Evolutionary conservation across 805 yeast species (phyloP).

Genomic region (Lipomyces anomalus): DNA sequence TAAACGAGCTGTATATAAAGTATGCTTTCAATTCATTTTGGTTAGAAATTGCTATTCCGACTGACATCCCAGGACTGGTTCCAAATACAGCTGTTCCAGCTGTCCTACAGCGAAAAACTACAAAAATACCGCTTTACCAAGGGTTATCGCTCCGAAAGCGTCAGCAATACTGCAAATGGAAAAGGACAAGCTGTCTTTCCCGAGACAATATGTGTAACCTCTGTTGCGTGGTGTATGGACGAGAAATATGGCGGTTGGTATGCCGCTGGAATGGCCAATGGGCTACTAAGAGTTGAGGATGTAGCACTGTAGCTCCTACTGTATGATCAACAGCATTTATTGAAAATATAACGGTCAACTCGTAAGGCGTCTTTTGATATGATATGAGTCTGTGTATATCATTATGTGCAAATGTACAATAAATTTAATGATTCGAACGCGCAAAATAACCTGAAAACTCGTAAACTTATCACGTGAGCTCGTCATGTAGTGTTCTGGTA

Average conservation of each 20-base stretch:
- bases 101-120: background rate
- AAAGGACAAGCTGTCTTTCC: slow-evolving; percentile 3
- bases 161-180: background rate
- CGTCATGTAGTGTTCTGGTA: too few relatives aligned
- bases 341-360: too few relatives aligned
- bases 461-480: too few relatives aligned
- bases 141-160: slow-evolving; percentile 8
- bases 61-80: slow-evolving; percentile 7
- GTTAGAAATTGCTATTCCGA: background rate
- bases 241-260: slow-evolving; percentile 13
- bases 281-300: slow-evolving; percentile 18
- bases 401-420: too few relatives aligned
- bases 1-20: background rate
- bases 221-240: slow-evolving; percentile 8
- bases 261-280: slow-evolving; percentile 19
- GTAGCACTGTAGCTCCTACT: too few relatives aligned
- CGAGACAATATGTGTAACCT: slow-evolving; percentile 8
- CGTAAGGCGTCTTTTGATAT: too few relatives aligned
- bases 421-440: too few relatives aligned
- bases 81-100: slow-evolving; percentile 8
- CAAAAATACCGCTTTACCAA: slow-evolving; percentile 14
- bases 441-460: too few relatives aligned
- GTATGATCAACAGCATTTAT: too few relatives aligned
- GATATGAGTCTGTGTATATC: too few relatives aligned
- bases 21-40: background rate